Conservation (phyloP, 225 moss, liverwort and hornwort species). For the Polytrichum formosum region DNA sequence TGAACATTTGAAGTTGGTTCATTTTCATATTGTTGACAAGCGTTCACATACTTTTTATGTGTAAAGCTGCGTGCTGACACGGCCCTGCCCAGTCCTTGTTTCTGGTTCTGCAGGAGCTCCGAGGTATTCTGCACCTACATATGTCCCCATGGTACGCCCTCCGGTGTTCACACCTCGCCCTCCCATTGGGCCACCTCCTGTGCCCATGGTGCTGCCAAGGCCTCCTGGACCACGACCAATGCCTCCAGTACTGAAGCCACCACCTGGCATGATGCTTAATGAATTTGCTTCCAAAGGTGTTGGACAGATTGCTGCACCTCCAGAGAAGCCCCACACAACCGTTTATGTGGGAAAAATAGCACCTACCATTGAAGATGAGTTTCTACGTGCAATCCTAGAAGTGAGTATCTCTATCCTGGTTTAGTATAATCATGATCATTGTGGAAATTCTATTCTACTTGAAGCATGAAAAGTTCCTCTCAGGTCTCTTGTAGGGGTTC, state of each 20-base stretch:
- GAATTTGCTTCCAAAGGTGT: constrained; percentile 87
- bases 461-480: no score
- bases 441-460: no score
- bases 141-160: constrained; percentile 70
- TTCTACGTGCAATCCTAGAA: constrained; percentile 83
- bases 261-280: constrained; percentile 74
- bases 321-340: constrained; percentile 95
- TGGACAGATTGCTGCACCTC: constrained; percentile 63
- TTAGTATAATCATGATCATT: neutral
- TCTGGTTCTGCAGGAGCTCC: constrained; percentile 89
- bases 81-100: constrained; percentile 73
- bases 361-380: constrained; percentile 88
- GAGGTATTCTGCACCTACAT: constrained; percentile 74
- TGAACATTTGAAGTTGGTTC: constrained; percentile 6
- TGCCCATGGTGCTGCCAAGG: constrained; percentile 68
- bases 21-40: neutral
- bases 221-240: constrained; percentile 73
- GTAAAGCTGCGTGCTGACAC: constrained; percentile 37
- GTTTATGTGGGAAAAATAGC: constrained; percentile 96
- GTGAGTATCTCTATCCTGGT: constrained; percentile 32
- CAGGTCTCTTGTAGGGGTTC: no score
- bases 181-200: constrained; percentile 80
- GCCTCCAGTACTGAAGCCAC: constrained; percentile 92
- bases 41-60: neutral
- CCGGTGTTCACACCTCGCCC: constrained; percentile 74